Conservation (phyloP, 345 rosid species). For the Isatis tinctoria region DNA sequence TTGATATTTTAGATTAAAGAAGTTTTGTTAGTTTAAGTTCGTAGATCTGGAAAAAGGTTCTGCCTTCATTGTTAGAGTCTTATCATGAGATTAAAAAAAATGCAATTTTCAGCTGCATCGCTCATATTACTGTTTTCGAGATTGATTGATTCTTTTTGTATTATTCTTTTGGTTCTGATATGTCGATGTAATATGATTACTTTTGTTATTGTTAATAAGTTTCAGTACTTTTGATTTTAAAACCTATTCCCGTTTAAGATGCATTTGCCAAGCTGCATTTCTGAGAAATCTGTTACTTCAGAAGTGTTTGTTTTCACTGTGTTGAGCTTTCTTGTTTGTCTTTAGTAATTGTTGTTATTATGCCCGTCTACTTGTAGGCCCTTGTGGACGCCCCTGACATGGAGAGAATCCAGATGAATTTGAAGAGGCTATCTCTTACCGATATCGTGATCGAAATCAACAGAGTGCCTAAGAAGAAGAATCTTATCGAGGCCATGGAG, state of each 20-base stretch:
- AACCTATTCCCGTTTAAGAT: neutral
- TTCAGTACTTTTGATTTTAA: neutral
- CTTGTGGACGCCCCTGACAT: conserved; percentile 86
- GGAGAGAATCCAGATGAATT: conserved; percentile 82
- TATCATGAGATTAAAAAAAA: neutral
- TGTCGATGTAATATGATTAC: neutral
- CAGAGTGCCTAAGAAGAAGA: conserved; percentile 72
- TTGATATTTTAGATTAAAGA: no score
- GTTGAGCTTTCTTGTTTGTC: neutral
- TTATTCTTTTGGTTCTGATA: neutral
- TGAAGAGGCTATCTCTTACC: conserved; percentile 79
- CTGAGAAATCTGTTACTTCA: neutral
- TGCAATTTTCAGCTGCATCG: neutral
- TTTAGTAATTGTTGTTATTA: neutral
- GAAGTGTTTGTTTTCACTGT: neutral
- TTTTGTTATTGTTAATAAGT: no score
- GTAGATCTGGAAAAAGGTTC: neutral
- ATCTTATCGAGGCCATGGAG: conserved; percentile 74
- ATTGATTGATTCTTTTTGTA: neutral
- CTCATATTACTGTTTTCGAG: no score
- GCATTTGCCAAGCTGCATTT: neutral
- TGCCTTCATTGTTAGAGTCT: neutral
- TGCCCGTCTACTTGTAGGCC: conserved; percentile 40
- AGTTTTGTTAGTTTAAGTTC: neutral
- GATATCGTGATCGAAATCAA: conserved; percentile 76